Evolutionary conservation across 257 asterid genomes (phyloP).

Genomic region (Nicotiana sylvestris): DNA sequence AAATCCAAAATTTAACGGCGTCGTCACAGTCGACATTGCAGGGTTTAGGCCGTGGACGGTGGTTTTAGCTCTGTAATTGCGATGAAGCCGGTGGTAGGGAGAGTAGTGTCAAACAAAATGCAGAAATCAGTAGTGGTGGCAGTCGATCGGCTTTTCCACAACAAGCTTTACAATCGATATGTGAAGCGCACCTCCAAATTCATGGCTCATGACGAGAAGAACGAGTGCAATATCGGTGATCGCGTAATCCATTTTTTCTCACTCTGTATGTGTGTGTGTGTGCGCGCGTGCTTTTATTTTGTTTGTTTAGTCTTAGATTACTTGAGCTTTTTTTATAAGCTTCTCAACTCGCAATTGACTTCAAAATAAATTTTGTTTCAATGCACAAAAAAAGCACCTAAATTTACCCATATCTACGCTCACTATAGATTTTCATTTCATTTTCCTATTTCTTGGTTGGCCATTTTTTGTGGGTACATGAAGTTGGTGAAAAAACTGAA

Average conservation of each 20-base stretch:
- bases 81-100: constrained; percentile 85
- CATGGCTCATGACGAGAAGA: constrained; percentile 86
- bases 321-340: neutral
- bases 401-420: neutral
- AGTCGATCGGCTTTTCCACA: constrained; percentile 75
- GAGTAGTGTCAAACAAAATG: constrained; percentile 80
- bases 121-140: constrained; percentile 96
- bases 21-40: neutral
- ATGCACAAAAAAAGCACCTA: neutral
- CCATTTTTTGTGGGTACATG: neutral
- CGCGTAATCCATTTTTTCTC: constrained; percentile 27
- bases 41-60: neutral
- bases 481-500: neutral
- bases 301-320: neutral
- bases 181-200: constrained; percentile 89
- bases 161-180: constrained; percentile 75
- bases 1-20: neutral
- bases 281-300: neutral
- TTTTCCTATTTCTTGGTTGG: neutral
- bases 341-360: neutral
- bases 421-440: neutral
- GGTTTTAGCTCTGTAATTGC: neutral
- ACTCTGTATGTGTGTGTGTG: neutral
- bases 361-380: neutral
- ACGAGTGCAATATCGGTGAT: constrained; percentile 72